Conservation (phyloP, 371 early-diverging fungal genomes). For the Mortierella polycephala region DNA sequence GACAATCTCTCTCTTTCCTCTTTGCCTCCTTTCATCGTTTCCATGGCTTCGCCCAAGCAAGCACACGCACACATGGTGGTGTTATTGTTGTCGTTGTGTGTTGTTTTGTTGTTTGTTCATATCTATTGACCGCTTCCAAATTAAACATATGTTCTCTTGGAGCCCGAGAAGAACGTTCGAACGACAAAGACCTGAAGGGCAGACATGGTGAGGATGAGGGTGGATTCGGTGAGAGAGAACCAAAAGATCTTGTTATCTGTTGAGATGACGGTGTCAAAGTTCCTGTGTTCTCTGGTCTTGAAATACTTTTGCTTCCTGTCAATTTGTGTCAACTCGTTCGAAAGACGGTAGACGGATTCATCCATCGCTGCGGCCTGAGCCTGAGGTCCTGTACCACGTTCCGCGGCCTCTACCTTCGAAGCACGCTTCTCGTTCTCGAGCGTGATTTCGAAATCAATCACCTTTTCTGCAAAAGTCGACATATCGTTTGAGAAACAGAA, state of each 20-base stretch:
- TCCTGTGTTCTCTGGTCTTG: conserved; percentile 88
- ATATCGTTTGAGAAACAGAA: conserved; percentile 94
- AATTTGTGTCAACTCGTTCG: conserved; percentile 67
- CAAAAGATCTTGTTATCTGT: conserved; percentile 90
- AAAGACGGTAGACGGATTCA: conserved; percentile 66
- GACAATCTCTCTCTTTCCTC: too few relatives aligned
- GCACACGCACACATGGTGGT: too few relatives aligned
- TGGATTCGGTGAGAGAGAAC: conserved; percentile 86
- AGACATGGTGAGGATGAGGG: conserved; percentile 82
- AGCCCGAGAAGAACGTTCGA: conserved; percentile 75
- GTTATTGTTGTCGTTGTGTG: too few relatives aligned
- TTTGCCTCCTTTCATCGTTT: too few relatives aligned
- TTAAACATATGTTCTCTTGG: conserved; percentile 72
- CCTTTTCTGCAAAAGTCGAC: conserved; percentile 90
- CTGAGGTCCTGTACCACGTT: conserved; percentile 66
- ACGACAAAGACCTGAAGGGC: conserved; percentile 89
- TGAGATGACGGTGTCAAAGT: conserved; percentile 83
- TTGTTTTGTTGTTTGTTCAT: not conserved
- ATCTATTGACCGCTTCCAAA: not conserved
- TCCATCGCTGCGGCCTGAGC: conserved; percentile 74
- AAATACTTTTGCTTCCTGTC: conserved; percentile 86
- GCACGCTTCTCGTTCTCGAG: conserved; percentile 81
- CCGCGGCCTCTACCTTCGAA: conserved; percentile 59
- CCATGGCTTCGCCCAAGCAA: too few relatives aligned
- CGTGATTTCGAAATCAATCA: conserved; percentile 91